Evolutionary conservation across 148 eudicot genomes (phyloP).

Genomic region (Vaccinium darrowii): DNA sequence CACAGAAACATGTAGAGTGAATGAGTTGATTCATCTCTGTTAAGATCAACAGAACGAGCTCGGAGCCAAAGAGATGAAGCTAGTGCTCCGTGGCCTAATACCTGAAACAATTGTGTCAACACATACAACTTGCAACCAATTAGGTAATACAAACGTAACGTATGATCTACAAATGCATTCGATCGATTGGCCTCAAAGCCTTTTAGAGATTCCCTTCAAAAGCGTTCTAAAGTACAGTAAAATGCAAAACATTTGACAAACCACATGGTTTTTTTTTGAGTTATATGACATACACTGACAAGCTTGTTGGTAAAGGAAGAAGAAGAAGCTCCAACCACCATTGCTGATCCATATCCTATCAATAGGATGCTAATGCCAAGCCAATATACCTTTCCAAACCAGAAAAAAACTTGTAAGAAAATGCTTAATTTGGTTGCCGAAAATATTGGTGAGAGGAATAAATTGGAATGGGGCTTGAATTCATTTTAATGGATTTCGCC

Average conservation of each 20-base stretch:
- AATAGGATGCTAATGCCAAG: conserved; percentile 37
- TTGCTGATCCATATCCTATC: conserved; percentile 38
- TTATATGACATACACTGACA: conserved; percentile 26
- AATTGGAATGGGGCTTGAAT: not conserved
- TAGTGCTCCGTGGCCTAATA: conserved; percentile 37
- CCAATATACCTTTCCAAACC: conserved; percentile 32
- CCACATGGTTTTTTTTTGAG: not conserved
- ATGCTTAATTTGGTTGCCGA: not conserved
- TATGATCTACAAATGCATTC: not conserved
- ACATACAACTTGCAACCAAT: not conserved
- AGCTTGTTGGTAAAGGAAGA: conserved; percentile 20
- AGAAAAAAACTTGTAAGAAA: not conserved
- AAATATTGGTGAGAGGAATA: not conserved
- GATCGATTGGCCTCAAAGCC: no score
- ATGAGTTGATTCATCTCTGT: conserved; percentile 29
- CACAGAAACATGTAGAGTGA: conserved; percentile 49
- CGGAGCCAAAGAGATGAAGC: conserved; percentile 29
- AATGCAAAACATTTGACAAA: not conserved
- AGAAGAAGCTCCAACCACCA: conserved; percentile 33
- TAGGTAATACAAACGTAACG: no score
- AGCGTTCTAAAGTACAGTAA: not conserved
- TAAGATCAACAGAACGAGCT: conserved; percentile 37
- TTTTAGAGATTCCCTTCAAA: not conserved
- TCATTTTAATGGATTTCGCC: not conserved
- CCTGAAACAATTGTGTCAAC: conserved; percentile 19